Evolutionary conservation across 257 asterid genomes (phyloP).

Genomic region (Plantago elongata): DNA sequence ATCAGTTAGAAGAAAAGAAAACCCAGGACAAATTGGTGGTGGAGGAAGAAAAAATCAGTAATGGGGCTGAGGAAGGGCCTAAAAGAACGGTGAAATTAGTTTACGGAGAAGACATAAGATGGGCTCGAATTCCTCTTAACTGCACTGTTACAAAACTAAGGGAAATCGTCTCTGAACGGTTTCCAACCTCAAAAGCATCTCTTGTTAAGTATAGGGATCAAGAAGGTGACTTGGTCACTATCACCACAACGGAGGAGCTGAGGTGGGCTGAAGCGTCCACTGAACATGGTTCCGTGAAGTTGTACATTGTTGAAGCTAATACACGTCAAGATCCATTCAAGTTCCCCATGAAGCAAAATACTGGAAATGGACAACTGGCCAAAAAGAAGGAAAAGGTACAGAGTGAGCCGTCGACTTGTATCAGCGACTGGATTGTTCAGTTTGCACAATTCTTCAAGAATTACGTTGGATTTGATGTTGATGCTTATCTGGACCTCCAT

Average conservation of each 20-base stretch:
- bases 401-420: constrained; percentile 44
- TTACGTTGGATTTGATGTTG: constrained; percentile 67
- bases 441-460: constrained; percentile 71
- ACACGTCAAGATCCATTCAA: constrained; percentile 62
- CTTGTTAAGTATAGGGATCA: constrained; percentile 80
- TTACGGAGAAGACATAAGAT: constrained; percentile 81
- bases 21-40: constrained; percentile 45
- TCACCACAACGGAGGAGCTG: constrained; percentile 70
- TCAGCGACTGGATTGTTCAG: constrained; percentile 74
- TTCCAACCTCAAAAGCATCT: constrained; percentile 44
- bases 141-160: constrained; percentile 51
- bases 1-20: constrained; percentile 26
- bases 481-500: constrained; percentile 65
- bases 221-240: constrained; percentile 85
- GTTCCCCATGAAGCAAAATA: constrained; percentile 12
- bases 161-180: constrained; percentile 55
- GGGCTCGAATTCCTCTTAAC: constrained; percentile 66
- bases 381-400: constrained; percentile 25
- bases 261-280: constrained; percentile 77
- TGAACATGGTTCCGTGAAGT: constrained; percentile 55
- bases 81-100: constrained; percentile 56
- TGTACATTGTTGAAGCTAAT: constrained; percentile 58
- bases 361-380: constrained; percentile 35
- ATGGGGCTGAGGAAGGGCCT: constrained; percentile 35
- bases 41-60: constrained; percentile 52